A percentile compares a stretch with the other conserved stretches of the same genome.
These are phyloP conservation scores for Blastocystis sp. DNA, from an alignment of 352 stramenopile genomes.

Conservation along the genomic window DNA sequence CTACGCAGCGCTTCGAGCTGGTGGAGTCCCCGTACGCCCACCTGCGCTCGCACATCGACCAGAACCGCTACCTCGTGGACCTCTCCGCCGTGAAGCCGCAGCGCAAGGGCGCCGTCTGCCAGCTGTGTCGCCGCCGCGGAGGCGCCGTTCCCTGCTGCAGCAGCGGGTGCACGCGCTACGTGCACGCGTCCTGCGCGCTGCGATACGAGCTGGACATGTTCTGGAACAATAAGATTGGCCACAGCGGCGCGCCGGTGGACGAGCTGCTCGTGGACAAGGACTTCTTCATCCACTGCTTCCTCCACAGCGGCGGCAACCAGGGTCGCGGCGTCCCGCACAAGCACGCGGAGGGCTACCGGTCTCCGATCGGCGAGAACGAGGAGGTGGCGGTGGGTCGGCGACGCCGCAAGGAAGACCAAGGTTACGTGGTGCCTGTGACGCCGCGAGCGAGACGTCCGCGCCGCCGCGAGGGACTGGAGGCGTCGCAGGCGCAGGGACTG, in stretches of 20 bases:
- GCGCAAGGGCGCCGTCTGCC: neutral
- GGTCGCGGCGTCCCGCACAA: neutral
- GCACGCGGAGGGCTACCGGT: neutral
- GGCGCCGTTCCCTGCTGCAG: constrained; percentile 36
- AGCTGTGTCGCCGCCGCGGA: neutral
- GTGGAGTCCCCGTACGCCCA: neutral
- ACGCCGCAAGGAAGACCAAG: neutral
- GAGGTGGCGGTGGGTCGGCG: neutral
- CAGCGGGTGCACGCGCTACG: neutral
- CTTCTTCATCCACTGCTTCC: constrained; percentile 46
- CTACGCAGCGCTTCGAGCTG: neutral
- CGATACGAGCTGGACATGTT: constrained; percentile 32
- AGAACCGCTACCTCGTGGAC: neutral
- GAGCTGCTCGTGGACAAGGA: constrained; percentile 25
- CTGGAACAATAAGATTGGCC: constrained; percentile 51
- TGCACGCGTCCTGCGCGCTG: constrained; percentile 18
- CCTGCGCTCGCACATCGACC: neutral
- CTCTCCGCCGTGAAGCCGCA: neutral
- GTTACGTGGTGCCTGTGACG: neutral
- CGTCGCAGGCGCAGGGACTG: neutral
- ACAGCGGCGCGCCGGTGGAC: neutral
- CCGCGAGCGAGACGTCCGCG: neutral
- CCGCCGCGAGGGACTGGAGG: neutral
- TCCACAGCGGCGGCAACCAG: constrained; percentile 3
- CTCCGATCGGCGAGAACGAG: constrained; percentile 15